Conservation (phyloP, 148 eudicot genomes). For the Gaultheria prostrata region DNA sequence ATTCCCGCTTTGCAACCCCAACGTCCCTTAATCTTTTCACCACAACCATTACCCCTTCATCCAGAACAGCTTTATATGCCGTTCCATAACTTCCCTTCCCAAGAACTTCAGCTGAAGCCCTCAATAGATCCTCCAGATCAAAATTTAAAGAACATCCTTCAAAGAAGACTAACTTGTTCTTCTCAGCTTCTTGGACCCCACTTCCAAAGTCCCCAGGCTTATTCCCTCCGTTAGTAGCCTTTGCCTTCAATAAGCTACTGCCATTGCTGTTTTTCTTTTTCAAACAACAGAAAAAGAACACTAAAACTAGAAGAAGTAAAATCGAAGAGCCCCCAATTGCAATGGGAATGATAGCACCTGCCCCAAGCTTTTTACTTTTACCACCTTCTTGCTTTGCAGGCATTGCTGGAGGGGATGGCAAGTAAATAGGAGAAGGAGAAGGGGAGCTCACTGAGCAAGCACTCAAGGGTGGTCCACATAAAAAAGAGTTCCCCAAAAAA, state of each 20-base stretch:
- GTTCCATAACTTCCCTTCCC: conserved; percentile 97
- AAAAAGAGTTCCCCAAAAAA: conserved; percentile 64
- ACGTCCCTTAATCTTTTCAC: conserved; percentile 87
- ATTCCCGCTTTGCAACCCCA: conserved; percentile 72
- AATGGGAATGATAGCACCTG: conserved; percentile 50
- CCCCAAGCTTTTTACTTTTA: conserved; percentile 35
- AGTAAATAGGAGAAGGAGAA: conserved; percentile 38
- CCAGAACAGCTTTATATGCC: conserved; percentile 82
- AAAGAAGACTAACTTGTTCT: conserved; percentile 81
- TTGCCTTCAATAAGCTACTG: conserved; percentile 32
- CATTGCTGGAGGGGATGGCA: conserved; percentile 25
- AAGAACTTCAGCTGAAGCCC: conserved; percentile 97
- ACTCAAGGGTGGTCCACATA: conserved; percentile 77
- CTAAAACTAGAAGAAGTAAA: conserved; percentile 31
- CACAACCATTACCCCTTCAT: conserved; percentile 70
- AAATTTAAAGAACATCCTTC: conserved; percentile 72
- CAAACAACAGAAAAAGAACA: conserved; percentile 47
- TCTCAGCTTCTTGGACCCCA: conserved; percentile 89
- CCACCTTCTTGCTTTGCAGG: conserved; percentile 21
- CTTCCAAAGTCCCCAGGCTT: conserved; percentile 89
- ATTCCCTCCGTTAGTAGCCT: conserved; percentile 36
- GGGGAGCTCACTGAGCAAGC: conserved; percentile 46
- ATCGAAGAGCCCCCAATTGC: conserved; percentile 41
- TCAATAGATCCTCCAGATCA: conserved; percentile 87
- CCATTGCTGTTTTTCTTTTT: conserved; percentile 39